Percentiles rank a stretch among this genome's conserved stretches.
Conservation (phyloP, 2,329 filamentous ascomycete genomes). For the Diplodia scrobiculata region DNA sequence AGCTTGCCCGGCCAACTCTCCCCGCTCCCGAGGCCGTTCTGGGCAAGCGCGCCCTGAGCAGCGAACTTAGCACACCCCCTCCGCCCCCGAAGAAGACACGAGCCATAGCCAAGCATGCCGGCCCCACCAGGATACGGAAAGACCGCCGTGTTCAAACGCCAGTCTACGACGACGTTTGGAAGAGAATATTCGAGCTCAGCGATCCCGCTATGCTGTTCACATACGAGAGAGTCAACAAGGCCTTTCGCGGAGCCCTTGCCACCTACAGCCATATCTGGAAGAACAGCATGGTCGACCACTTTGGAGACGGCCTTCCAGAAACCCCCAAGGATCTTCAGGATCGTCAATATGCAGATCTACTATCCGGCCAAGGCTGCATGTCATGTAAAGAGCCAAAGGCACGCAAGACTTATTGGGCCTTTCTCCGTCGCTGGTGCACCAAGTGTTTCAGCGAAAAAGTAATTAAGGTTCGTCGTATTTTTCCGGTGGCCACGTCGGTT, state of each 20-base stretch:
- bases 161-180: constrained; percentile 33
- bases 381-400: constrained; percentile 42
- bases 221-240: constrained; percentile 16
- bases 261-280: constrained; percentile 39
- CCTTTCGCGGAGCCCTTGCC: constrained; percentile 14
- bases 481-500: constrained; percentile 20
- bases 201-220: constrained; percentile 31
- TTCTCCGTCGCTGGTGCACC: constrained; percentile 48
- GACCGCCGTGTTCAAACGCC: constrained; percentile 31
- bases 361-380: constrained; percentile 47
- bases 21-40: constrained; percentile 15
- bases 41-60: constrained; percentile 25
- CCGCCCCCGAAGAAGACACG: constrained; percentile 17
- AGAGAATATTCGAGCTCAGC: constrained; percentile 31
- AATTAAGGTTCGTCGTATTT: constrained; percentile 31
- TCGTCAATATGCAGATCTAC: constrained; percentile 46
- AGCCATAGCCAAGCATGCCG: background rate
- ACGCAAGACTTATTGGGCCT: constrained; percentile 50
- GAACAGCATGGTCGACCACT: constrained; percentile 42
- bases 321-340: constrained; percentile 44
- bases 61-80: constrained; percentile 15
- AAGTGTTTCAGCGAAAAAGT: constrained; percentile 43
- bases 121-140: constrained; percentile 32
- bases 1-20: constrained; percentile 15
- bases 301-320: constrained; percentile 40